phyloP scores from a whole-genome alignment of 352 stramenopile species.

The Phytophthora pseudosyringae region DNA sequence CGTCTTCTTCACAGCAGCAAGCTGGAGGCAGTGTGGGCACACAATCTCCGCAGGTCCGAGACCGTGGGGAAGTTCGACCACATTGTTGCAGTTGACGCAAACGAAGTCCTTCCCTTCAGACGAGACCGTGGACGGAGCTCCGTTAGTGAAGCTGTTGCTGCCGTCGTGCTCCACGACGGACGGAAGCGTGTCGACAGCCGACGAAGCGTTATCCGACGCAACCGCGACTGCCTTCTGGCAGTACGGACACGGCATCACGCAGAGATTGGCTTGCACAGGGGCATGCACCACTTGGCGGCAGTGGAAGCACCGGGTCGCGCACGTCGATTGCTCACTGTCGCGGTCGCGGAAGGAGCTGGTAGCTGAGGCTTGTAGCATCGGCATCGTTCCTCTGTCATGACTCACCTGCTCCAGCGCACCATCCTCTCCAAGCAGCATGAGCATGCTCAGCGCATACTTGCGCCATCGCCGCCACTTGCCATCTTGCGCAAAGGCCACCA shows the following conservation, averaged over 20 bases:
- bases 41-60: conserved; percentile 59
- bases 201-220: conserved; percentile 37
- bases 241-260: conserved; percentile 46
- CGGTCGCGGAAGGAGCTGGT: conserved; percentile 19
- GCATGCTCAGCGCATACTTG: conserved; percentile 40
- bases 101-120: conserved; percentile 39
- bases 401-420: conserved; percentile 39
- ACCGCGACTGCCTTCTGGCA: conserved; percentile 54
- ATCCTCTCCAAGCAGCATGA: conserved; percentile 63
- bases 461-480: conserved; percentile 50
- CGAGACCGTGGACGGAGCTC: neutral
- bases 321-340: conserved; percentile 33
- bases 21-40: conserved; percentile 71
- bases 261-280: conserved; percentile 33
- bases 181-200: conserved; percentile 33
- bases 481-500: conserved; percentile 42
- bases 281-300: conserved; percentile 63
- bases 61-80: conserved; percentile 54
- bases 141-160: conserved; percentile 11
- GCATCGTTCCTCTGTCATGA: conserved; percentile 20
- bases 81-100: conserved; percentile 65
- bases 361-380: conserved; percentile 25
- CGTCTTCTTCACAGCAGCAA: conserved; percentile 55
- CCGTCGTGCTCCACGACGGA: conserved; percentile 36
- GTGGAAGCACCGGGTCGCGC: conserved; percentile 58